Evolutionary conservation across 805 yeast species (phyloP), one percentile per base, ranked within the genome.

Genomic region (Spencermartinsiella europaea): DNA sequence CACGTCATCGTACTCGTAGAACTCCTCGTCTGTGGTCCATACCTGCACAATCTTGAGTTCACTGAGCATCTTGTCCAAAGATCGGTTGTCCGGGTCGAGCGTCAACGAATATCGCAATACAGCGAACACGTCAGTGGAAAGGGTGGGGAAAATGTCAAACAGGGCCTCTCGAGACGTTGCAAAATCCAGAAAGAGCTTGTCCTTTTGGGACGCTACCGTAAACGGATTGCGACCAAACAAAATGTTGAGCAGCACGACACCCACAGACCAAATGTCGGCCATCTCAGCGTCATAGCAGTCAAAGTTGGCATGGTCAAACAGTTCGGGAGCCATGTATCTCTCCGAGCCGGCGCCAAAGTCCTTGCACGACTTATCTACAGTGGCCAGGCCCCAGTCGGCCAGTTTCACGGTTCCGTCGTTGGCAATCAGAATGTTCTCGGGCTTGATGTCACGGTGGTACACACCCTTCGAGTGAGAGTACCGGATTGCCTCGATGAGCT

Each of bases 251-350:
- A 89, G 71, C 38, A 88, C 85, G 48, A 89, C 80, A 22, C 96
- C 97, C 49, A 85, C 67, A 0, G 96, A 81, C 97, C 97, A 89
- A 41, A 89, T 71, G 66, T 89, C 96, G 42, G 85, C 83, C 64
- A 85, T 83, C 17, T 81, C 79, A 5, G 95, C 87, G 56, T 83
- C 84, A 63, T 89, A 90, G 37, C 73, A 35, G 47, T 62, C 60
- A 45, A 55, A 49, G 39, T 51, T 45, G 37, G 67, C 64, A 39
- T 69, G 68, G 55, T 88, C 95, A 60, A 88, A 82, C 47, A 88
- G 67, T 61, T 89, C 97, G 1, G 97, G 97, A 0, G 96, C 95
- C 97, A 89, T 89, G 65, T 89, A 89, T 51, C 95, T 74, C 66
- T 87, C 95, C 45, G 87, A 79, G 20, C 96, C 96, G 48, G 87